phyloP scores from a whole-genome alignment of 495 filamentous ascomycete genomes.

The Annulohypoxylon bovei region DNA sequence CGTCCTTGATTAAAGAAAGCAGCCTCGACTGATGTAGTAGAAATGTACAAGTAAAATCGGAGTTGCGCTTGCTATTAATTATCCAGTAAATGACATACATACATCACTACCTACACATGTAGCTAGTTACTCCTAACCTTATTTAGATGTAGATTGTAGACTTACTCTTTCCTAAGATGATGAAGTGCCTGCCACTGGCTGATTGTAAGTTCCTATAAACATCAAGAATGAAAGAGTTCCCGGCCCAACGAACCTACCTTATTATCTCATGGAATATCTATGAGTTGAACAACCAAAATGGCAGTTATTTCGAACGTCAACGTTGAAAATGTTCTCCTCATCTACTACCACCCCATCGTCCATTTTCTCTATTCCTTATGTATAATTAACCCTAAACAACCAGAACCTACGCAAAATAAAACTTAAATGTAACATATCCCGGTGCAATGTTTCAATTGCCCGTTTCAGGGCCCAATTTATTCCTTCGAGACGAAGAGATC shows the following conservation, averaged over 20 bases:
- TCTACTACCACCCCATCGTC: slow-evolving; percentile 1
- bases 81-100: no score
- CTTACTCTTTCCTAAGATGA: not conserved
- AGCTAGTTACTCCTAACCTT: not conserved
- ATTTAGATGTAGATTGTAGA: not conserved
- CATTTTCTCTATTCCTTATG: not conserved
- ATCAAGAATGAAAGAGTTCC: not conserved
- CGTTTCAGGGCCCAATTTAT: slow-evolving; percentile 12
- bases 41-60: no score
- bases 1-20: no score
- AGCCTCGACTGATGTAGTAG: no score
- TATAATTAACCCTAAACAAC: slow-evolving; percentile 15
- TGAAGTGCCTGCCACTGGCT: not conserved
- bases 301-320: not conserved
- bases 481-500: slow-evolving; percentile 7
- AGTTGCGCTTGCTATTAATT: no score
- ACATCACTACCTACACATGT: no score
- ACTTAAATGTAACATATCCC: slow-evolving; percentile 30
- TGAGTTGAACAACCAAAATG: not conserved
- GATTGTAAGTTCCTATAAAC: not conserved
- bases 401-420: slow-evolving; percentile 27
- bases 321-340: slow-evolving; percentile 2
- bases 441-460: slow-evolving; percentile 17
- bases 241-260: not conserved
- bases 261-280: not conserved